Evolutionary conservation across 345 rosid genomes (phyloP).

Genomic region (Clarkia xantiana): DNA sequence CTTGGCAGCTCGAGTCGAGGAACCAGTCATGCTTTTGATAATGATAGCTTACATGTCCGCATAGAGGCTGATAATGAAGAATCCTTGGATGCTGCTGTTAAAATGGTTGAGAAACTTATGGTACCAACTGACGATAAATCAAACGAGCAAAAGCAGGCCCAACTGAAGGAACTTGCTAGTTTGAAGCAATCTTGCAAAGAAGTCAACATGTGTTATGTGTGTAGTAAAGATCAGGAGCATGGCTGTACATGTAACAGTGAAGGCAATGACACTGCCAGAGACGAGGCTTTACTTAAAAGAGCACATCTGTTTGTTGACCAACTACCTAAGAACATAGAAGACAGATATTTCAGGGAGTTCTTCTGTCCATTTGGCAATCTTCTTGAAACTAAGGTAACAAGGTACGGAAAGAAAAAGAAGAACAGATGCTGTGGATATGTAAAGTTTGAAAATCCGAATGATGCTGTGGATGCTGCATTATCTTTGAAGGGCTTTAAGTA

Average conservation of each 20-base stretch:
- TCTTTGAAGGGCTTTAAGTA: slow-evolving; percentile 1
- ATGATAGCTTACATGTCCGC: slow-evolving; percentile 15
- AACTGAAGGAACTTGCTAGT: slow-evolving; percentile 11
- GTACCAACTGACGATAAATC: slow-evolving; percentile 6
- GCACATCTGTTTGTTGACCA: slow-evolving; percentile 9
- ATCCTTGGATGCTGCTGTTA: slow-evolving; percentile 17
- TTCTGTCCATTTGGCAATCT: slow-evolving; percentile 13
- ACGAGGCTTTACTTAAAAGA: background rate
- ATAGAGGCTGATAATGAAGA: slow-evolving; percentile 12
- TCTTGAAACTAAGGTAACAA: slow-evolving; percentile 7
- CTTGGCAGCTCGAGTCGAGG: slow-evolving; percentile 1
- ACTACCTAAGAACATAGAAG: slow-evolving; percentile 12
- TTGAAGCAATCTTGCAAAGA: slow-evolving; percentile 2
- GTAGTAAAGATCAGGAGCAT: slow-evolving; percentile 10
- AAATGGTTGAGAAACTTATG: slow-evolving; percentile 18
- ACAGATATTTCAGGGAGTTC: slow-evolving; percentile 8
- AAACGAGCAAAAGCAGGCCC: slow-evolving; percentile 10
- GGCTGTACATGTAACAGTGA: slow-evolving; percentile 7
- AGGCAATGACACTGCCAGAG: slow-evolving; percentile 1
- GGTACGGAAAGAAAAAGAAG: slow-evolving; percentile 5
- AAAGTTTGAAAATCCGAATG: slow-evolving; percentile 9
- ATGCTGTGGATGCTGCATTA: slow-evolving; percentile 9
- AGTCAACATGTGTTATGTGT: slow-evolving; percentile 2
- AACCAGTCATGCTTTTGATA: slow-evolving; percentile 9
- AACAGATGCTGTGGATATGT: slow-evolving; percentile 12